Percentiles rank a stretch among this genome's conserved stretches.
These are phyloP conservation scores for Bruguiera parviflora DNA, from an alignment of 345 rosid genomes.

Conservation along the genomic window DNA sequence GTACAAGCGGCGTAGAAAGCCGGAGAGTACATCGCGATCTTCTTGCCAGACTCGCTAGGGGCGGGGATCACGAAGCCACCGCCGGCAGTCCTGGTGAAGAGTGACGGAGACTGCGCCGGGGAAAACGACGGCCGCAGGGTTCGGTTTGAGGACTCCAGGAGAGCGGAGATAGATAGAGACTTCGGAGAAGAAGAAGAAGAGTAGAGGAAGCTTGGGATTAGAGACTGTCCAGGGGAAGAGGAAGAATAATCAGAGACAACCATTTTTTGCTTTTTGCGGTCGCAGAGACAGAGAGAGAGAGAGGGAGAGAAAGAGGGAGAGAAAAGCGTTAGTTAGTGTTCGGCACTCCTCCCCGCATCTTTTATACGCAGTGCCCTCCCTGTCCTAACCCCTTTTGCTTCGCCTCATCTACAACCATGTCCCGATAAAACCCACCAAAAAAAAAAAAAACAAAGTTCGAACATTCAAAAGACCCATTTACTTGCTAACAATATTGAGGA, in stretches of 20 bases:
- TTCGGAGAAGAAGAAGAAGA: background rate
- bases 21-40: slow-evolving; percentile 84
- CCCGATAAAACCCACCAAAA: too few relatives aligned
- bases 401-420: too few relatives aligned
- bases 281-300: background rate
- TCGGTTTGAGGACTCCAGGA: slow-evolving; percentile 16
- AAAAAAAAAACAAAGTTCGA: too few relatives aligned
- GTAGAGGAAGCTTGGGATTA: slow-evolving; percentile 36
- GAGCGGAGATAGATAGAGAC: slow-evolving; percentile 52
- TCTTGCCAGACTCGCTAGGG: slow-evolving; percentile 64
- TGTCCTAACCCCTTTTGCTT: too few relatives aligned
- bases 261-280: slow-evolving; percentile 27
- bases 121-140: slow-evolving; percentile 23
- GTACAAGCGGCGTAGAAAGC: slow-evolving; percentile 91
- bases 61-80: slow-evolving; percentile 42
- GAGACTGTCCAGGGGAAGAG: slow-evolving; percentile 29
- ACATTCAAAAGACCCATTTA: too few relatives aligned
- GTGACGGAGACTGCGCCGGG: slow-evolving; percentile 23
- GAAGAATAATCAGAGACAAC: slow-evolving; percentile 38
- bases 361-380: too few relatives aligned
- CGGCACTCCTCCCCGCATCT: too few relatives aligned
- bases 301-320: too few relatives aligned
- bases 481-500: too few relatives aligned
- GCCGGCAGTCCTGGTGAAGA: background rate
- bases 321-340: too few relatives aligned